Conservation (phyloP, 352 stramenopile genomes). For the Globisporangium nunn region DNA sequence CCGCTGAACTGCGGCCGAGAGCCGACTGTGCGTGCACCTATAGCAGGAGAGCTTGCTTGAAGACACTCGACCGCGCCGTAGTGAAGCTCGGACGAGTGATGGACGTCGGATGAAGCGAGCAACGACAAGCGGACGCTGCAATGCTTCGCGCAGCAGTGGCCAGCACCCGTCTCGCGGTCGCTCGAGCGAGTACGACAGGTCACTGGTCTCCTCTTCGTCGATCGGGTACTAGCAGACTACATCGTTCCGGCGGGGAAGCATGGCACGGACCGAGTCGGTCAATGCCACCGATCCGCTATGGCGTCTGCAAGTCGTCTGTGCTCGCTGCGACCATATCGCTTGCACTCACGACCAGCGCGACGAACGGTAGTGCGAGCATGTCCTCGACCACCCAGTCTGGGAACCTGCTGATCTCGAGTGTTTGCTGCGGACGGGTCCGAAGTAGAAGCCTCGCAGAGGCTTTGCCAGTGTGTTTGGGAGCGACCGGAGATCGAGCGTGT, state of each 20-base stretch:
- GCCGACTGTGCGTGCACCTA: too few relatives aligned
- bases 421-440: not conserved
- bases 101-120: too few relatives aligned
- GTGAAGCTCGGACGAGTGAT: too few relatives aligned
- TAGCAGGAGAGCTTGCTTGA: too few relatives aligned
- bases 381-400: conserved; percentile 1
- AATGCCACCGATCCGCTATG: not conserved
- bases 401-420: not conserved
- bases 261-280: conserved; percentile 4
- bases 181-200: conserved; percentile 4
- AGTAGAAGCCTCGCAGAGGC: not conserved
- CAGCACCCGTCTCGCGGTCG: too few relatives aligned
- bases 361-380: not conserved
- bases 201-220: not conserved
- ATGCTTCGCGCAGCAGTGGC: too few relatives aligned
- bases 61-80: too few relatives aligned
- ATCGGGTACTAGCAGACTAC: conserved; percentile 8
- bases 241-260: not conserved
- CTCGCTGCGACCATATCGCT: not conserved
- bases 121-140: too few relatives aligned
- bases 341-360: not conserved
- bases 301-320: too few relatives aligned
- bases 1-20: too few relatives aligned
- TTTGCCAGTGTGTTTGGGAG: not conserved
- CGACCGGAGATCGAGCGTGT: conserved; percentile 2